Evolutionary conservation across 2,329 filamentous ascomycete genomes (phyloP).

Genomic region (Apiospora arundinis): DNA sequence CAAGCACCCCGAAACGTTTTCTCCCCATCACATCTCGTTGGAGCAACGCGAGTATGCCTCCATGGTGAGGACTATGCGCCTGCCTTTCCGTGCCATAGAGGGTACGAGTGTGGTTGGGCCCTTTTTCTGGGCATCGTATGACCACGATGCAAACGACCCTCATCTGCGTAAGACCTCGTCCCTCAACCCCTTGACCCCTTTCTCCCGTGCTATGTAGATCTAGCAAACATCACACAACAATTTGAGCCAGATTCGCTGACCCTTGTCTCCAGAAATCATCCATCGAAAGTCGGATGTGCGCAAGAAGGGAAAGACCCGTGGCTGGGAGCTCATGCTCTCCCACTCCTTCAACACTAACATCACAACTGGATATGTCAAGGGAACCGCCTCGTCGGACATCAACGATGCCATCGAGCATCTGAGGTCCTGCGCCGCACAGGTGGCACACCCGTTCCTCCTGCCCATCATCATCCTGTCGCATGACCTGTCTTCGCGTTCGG

Average conservation of each 20-base stretch:
- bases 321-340: conserved; percentile 69
- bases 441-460: conserved; percentile 64
- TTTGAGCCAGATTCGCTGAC: conserved; percentile 10
- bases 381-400: conserved; percentile 63
- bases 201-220: conserved; percentile 16
- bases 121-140: conserved; percentile 66
- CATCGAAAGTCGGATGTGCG: conserved; percentile 71
- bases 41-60: conserved; percentile 55
- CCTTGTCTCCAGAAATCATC: conserved; percentile 56
- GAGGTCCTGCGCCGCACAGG: conserved; percentile 53
- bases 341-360: conserved; percentile 60
- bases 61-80: conserved; percentile 61
- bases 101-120: conserved; percentile 65
- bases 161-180: conserved; percentile 56
- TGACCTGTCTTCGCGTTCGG: conserved; percentile 61
- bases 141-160: conserved; percentile 62
- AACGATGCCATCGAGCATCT: conserved; percentile 56
- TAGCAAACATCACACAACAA: not conserved
- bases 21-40: conserved; percentile 60
- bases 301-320: conserved; percentile 67
- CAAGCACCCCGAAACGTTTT: conserved; percentile 63
- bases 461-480: conserved; percentile 64
- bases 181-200: not conserved
- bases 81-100: conserved; percentile 65
- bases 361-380: conserved; percentile 67